Conservation (phyloP, 345 rosid genomes). For the Trapa bicornis region DNA sequence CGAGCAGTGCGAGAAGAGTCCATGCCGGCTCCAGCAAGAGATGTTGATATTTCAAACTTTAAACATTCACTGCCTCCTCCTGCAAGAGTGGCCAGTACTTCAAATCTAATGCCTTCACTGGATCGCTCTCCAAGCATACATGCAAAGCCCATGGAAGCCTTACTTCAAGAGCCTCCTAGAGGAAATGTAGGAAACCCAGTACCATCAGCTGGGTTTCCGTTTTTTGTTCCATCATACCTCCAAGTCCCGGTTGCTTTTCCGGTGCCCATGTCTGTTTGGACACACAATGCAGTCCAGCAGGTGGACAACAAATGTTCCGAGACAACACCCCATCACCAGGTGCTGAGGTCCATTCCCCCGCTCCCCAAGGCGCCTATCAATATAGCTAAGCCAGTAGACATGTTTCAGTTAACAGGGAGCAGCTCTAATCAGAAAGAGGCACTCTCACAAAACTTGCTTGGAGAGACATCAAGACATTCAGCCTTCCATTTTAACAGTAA, state of each 20-base stretch:
- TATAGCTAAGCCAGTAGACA: conserved; percentile 59
- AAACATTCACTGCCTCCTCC: conserved; percentile 48
- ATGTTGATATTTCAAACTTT: conserved; percentile 23
- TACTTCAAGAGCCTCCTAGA: conserved; percentile 29
- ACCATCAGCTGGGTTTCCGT: conserved; percentile 19
- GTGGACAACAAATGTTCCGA: conserved; percentile 26
- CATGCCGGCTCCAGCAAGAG: conserved; percentile 25
- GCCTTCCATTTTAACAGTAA: conserved; percentile 59
- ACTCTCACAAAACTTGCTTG: conserved; percentile 49
- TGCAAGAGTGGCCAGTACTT: conserved; percentile 25
- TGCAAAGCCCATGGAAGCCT: conserved; percentile 33
- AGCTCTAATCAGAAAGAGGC: conserved; percentile 26
- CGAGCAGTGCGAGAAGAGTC: conserved; percentile 45
- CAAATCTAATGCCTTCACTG: conserved; percentile 39
- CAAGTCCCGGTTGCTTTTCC: conserved; percentile 46
- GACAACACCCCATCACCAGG: conserved; percentile 36
- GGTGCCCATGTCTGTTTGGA: conserved; percentile 52
- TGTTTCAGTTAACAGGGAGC: conserved; percentile 52
- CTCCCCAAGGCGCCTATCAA: conserved; percentile 59
- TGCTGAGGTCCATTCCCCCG: conserved; percentile 61
- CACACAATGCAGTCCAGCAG: conserved; percentile 16
- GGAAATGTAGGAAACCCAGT: conserved; percentile 23
- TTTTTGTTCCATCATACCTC: conserved; percentile 31
- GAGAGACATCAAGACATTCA: conserved; percentile 66
- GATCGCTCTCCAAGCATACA: conserved; percentile 54